Conservation (phyloP, 2,329 filamentous ascomycete species). For the Monosporascus cannonballus region DNA sequence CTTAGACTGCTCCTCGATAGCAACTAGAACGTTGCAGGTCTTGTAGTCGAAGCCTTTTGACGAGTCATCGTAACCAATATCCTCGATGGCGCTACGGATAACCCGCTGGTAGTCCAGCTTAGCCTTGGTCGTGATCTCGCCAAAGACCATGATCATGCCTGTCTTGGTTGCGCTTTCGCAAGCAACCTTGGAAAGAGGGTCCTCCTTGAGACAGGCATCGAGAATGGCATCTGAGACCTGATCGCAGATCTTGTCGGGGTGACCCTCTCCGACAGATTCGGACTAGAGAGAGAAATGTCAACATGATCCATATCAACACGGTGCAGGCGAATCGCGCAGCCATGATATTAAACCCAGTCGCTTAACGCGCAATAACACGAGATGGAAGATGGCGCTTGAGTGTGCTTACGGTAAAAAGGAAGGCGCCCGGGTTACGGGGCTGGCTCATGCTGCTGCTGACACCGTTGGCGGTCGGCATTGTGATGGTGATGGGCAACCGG, state of each 20-base stretch:
- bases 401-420: slow-evolving; percentile 70
- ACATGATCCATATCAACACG: no score
- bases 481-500: slow-evolving; percentile 28
- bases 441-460: slow-evolving; percentile 31
- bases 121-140: slow-evolving; percentile 97
- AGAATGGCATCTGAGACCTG: slow-evolving; percentile 98
- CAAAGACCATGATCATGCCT: slow-evolving; percentile 98
- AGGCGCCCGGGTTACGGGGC: slow-evolving; percentile 60
- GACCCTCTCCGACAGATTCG: slow-evolving; percentile 83
- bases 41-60: slow-evolving; percentile 99
- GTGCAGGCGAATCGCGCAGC: no score
- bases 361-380: not conserved
- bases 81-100: slow-evolving; percentile 90
- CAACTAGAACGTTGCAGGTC: slow-evolving; percentile 96
- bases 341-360: no score
- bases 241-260: slow-evolving; percentile 96
- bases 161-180: slow-evolving; percentile 99
- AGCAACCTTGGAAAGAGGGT: slow-evolving; percentile 97
- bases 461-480: slow-evolving; percentile 53
- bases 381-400: not conserved
- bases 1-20: slow-evolving; percentile 98
- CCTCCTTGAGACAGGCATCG: slow-evolving; percentile 91
- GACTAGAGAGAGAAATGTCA: slow-evolving; percentile 41
- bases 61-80: slow-evolving; percentile 97
- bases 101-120: slow-evolving; percentile 96